Base-by-base conservation (phyloP, 768 basidiomycete species). In the Chalciporus pseudorubinellus region DNA sequence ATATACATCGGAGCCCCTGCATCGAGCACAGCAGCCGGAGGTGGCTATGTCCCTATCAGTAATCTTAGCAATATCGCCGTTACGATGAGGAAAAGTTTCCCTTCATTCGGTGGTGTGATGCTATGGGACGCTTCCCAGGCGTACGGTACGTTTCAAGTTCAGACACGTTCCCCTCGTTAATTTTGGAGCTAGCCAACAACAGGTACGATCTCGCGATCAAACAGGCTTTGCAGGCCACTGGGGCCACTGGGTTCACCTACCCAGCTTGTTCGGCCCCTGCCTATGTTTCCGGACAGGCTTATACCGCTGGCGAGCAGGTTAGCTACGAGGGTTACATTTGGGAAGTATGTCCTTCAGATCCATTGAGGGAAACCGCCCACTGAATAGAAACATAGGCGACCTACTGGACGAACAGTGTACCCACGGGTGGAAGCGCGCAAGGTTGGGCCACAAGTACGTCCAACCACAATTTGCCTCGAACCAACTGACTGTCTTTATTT, bases 161-260 rank as follows among this genome's bases (percentile, higher is more conserved):
- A 43, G 29, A 38, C 14, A 52, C 9, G 36, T 10, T 28, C 5
- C 53, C 12, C 28, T 13, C 6, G 39, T 41, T 63, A 48, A 55
- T 22, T 41, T 24, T 48, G 51, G 50, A 19, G n/a, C 9, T 44
- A 74, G 85, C 72, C 24, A 87, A 87, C 60, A 68, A 72, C 51
- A 77, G 80, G 24, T 87, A 77, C 56, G 83, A 85, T 59, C 62
- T 75, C 14, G 79, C 76, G 6, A 79, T 85, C 53, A 87, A 88
- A 69, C 76, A 77, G 51, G 75, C 79, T 22, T 72, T 87, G 33
- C 65, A 69, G 13, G 78, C 79, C 13, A 80, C 84, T 31, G 84
- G 85, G 42, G 82, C 83, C n/a, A 82, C 80, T 16, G 83, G 84
- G 8, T 87, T 87, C 65, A 80, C 78, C 3, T 86, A 74, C 67